phyloP scores from a whole-genome alignment of 1,284 basidiomycete genomes.

The Butyriboletus appendiculatus region DNA sequence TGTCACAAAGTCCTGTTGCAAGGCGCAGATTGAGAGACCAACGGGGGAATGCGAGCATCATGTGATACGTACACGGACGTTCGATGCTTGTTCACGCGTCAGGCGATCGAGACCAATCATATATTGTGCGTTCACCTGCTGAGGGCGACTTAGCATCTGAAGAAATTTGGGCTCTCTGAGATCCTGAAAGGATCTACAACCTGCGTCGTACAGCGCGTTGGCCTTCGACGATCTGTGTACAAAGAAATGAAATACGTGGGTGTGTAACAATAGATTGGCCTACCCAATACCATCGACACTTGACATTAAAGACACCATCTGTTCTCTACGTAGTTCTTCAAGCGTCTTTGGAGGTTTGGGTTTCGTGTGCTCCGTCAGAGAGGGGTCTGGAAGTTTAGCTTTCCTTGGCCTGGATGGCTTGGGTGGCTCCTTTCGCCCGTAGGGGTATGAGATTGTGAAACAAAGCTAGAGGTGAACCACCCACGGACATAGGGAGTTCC shows the following conservation, averaged over 20 bases:
- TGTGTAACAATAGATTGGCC: slow-evolving; percentile 16
- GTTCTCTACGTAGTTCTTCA: slow-evolving; percentile 20
- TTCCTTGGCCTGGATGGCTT: slow-evolving; percentile 15
- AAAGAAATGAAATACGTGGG: neutral
- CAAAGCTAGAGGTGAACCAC: slow-evolving; percentile 14
- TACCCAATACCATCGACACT: slow-evolving; percentile 26
- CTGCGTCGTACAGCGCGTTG: slow-evolving; percentile 44
- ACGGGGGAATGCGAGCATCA: neutral
- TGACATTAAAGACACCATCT: slow-evolving; percentile 18
- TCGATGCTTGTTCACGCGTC: slow-evolving; percentile 42
- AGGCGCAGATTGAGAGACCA: neutral
- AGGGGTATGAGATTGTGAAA: slow-evolving; percentile 4
- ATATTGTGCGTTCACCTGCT: slow-evolving; percentile 42
- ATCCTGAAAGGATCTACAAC: slow-evolving; percentile 47
- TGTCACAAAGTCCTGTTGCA: slow-evolving; percentile 43
- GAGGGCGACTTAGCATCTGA: slow-evolving; percentile 37
- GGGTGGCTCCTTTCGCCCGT: slow-evolving; percentile 17
- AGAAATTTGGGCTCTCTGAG: slow-evolving; percentile 42
- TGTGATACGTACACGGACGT: slow-evolving; percentile 40
- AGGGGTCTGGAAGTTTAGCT: neutral
- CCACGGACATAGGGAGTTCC: slow-evolving; percentile 39
- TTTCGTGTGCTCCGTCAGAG: neutral
- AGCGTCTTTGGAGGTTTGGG: slow-evolving; percentile 21
- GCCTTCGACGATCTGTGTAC: slow-evolving; percentile 41
- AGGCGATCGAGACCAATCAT: slow-evolving; percentile 40